Base-by-base conservation (phyloP, 2,329 filamentous ascomycete genomes). In the Clarireedia homoeocarpa region DNA sequence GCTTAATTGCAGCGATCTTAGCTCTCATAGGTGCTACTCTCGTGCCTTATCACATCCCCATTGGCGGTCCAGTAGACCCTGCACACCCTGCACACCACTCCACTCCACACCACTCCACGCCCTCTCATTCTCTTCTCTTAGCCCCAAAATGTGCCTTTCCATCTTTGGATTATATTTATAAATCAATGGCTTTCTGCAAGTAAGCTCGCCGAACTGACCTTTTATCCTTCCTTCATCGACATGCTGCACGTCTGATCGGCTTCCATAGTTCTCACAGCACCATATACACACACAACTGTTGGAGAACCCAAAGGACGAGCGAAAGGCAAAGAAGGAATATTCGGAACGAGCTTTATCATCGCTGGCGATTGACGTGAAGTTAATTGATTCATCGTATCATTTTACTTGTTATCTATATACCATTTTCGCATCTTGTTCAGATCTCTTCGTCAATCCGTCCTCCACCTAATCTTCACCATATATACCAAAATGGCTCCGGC, bases 281-380 rank as follows among this genome's bases (percentile, higher is more conserved):
- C 14, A 15, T 40, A 15, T 20, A 23, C 44, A 42, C 12, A 17
- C 23, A 20, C 26, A n/a, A 14, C 27, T 48, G 36, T 20, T 30
- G 3, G 7, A n/a, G 20, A 34, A 10, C 34, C 34, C 20, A 45
- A 15, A 34, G 20, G 42, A 15, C 27, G 23, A 20, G 27, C 14
- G 7, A 34, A 15, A 39, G 6, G 23, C 44, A 53, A 24, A 24
- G 30, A 23, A 27, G 14, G 7, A 17, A n/a, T 0, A 15, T 26
- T 30, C 14, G 6, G 10, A 9, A 40, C 23, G 17, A n/a, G 39
- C 30, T 39, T 23, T 14, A 48, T 49, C 44, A 49, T 54, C 51
- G 51, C 51, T 49, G 51, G 51, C 51, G 51, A 54, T 39, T 54
- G 45, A 49, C 14, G 49, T 46, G 17, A 51, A 51, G 20, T 39